These are phyloP conservation scores for Puccinellia tenuiflora DNA, from an alignment of 176 grass and related monocot species.

Conservation along the genomic window DNA sequence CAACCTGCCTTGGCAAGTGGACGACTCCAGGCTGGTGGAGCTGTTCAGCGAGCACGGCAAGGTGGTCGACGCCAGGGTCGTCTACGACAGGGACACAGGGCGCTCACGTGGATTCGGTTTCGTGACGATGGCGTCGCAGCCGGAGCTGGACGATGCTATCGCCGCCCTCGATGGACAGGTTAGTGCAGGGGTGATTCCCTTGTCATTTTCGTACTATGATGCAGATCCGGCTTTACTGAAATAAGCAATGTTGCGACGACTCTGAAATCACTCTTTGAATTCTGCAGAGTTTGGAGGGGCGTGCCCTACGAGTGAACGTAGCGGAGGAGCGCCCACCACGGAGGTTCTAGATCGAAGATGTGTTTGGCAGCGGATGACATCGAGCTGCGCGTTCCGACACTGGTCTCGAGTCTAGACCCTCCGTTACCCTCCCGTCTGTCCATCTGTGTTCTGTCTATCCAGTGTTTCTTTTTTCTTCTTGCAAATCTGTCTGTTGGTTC, in stretches of 20 bases:
- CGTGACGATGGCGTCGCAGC: conserved; percentile 69
- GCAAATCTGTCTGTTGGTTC: conserved; percentile 12
- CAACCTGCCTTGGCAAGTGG: conserved; percentile 89
- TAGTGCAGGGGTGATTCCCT: background rate
- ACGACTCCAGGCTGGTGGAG: conserved; percentile 68
- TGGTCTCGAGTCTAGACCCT: conserved; percentile 10
- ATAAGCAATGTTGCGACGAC: background rate
- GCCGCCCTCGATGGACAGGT: conserved; percentile 93
- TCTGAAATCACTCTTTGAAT: background rate
- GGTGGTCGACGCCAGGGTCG: conserved; percentile 69
- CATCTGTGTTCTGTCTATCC: background rate
- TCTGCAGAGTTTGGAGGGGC: conserved; percentile 74
- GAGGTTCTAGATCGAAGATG: conserved; percentile 38
- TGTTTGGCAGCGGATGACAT: background rate
- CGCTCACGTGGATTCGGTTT: conserved; percentile 91
- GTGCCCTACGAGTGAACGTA: conserved; percentile 73
- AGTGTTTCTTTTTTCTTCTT: background rate
- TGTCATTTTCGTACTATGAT: background rate
- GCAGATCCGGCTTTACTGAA: background rate
- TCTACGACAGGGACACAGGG: conserved; percentile 75
- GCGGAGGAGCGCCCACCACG: conserved; percentile 52
- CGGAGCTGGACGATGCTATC: conserved; percentile 76
- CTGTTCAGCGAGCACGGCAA: conserved; percentile 85
- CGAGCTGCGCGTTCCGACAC: conserved; percentile 5
- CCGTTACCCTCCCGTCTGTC: background rate